Evolutionary conservation across 768 basidiomycete genomes (phyloP), one percentile per base, ranked within the genome.

Genomic region (Mrakia gelida): DNA sequence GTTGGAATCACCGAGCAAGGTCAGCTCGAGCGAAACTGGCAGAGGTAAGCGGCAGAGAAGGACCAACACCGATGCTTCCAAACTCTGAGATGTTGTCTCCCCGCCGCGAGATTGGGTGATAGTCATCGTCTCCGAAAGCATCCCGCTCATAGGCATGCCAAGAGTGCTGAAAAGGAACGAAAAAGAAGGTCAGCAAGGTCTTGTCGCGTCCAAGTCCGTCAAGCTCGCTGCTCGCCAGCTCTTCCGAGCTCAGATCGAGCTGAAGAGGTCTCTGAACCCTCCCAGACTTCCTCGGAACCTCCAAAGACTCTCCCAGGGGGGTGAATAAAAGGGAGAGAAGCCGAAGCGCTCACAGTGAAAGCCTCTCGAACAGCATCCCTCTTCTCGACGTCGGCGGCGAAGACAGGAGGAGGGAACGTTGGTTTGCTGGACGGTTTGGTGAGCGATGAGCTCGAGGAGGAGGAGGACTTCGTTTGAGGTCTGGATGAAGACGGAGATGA

Each of bases 61-160:
- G 0, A 43, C 72, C 23, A 49, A 78, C 77, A 1, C 94, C 94
- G 73, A 97, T 91, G 21, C 92, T 91, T 54, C 92, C 93, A 7
- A 80, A 80, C 0, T 85, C 81, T 0, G 92, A 91, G 41, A 98
- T 87, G 83, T 98, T 94, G 13, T 89, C 88, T 6, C 95, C 95
- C 38, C 84, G 85, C 71, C 87, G 87, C 73, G 88, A 88, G 32
- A 98, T 87, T 0, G 95, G 95, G 81, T 96, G 93, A 81, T 94
- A 97, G 84, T 96, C 59, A 28, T 79, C 78, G 13, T 72, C 23
- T 23, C 95, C 95, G 89, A 93, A 94, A 2, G 95, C 95, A 83
- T 97, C 90, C 67, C 89, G 86, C 85, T 94, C 93, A 82, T 95
- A 95, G 41, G 92, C 91, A 78, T 81, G 83, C 93, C 93, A 95